These are phyloP conservation scores for Dioszegia hungarica DNA, from an alignment of 768 basidiomycete species.

Conservation along the genomic window DNA sequence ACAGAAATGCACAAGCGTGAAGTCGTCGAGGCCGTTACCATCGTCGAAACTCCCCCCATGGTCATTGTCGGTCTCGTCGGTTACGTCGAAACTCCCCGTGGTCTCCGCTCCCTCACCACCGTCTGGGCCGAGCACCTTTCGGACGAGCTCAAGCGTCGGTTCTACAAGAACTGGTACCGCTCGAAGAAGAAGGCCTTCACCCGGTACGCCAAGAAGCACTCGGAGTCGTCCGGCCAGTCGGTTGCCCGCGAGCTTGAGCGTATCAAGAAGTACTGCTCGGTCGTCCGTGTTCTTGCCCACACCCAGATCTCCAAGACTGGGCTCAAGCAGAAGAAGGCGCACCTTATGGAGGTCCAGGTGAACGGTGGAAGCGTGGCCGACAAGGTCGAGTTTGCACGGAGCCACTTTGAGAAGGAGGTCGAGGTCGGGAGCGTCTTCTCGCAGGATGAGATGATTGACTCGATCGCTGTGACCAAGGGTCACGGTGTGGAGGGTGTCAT, in stretches of 20 bases:
- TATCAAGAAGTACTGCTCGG: conserved; percentile 99
- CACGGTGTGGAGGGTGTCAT: conserved; percentile 99
- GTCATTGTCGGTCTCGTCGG: conserved; percentile 96
- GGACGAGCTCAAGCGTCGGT: conserved; percentile 95
- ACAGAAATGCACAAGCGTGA: conserved; percentile 99
- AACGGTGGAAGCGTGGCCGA: conserved; percentile 90
- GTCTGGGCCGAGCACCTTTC: conserved; percentile 95
- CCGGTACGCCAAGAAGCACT: conserved; percentile 98
- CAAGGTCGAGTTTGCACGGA: conserved; percentile 93
- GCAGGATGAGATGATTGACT: conserved; percentile 92
- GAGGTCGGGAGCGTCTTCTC: conserved; percentile 83
- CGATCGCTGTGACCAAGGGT: conserved; percentile 98
- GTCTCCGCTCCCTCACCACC: conserved; percentile 95
- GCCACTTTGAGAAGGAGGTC: conserved; percentile 93
- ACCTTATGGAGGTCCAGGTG: conserved; percentile 99
- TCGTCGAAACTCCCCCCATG: conserved; percentile 95
- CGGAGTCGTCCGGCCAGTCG: conserved; percentile 88
- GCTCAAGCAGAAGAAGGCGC: conserved; percentile 97
- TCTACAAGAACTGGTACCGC: conserved; percentile 99
- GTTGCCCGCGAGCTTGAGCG: conserved; percentile 94
- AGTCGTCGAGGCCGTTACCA: conserved; percentile 93
- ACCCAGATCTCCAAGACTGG: conserved; percentile 98
- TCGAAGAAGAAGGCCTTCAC: conserved; percentile 99
- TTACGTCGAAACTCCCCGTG: conserved; percentile 98
- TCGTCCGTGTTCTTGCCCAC: conserved; percentile 98